Percentiles rank a stretch among this genome's conserved stretches.
Conservation (phyloP, 2,329 filamentous ascomycete genomes). For the Stachybotrys echinatus region DNA sequence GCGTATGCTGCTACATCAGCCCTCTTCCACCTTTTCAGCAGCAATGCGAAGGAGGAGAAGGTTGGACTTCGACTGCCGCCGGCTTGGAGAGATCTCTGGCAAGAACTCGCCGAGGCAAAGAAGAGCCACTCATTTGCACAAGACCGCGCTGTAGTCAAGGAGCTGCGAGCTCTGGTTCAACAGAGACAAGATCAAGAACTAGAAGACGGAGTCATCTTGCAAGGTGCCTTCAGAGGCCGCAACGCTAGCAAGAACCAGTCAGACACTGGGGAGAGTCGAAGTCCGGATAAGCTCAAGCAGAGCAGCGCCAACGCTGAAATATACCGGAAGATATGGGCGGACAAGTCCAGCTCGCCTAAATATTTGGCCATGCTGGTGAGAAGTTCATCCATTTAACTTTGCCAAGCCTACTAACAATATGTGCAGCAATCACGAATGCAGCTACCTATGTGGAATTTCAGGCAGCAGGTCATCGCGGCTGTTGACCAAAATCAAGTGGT, state of each 20-base stretch:
- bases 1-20: conserved; percentile 77
- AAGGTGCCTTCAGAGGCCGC: conserved; percentile 67
- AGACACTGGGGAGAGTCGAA: conserved; percentile 44
- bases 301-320: conserved; percentile 37
- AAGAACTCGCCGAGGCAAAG: conserved; percentile 66
- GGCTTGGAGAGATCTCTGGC: conserved; percentile 81
- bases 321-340: conserved; percentile 53
- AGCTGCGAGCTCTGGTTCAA: conserved; percentile 65
- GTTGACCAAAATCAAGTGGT: conserved; percentile 79
- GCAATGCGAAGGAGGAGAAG: conserved; percentile 81
- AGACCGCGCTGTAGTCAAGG: conserved; percentile 64
- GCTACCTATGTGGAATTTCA: conserved; percentile 86
- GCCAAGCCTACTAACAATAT: conserved; percentile 6
- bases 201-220: conserved; percentile 70
- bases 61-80: conserved; percentile 71
- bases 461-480: conserved; percentile 68
- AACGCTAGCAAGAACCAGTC: conserved; percentile 38
- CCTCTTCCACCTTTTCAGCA: conserved; percentile 74
- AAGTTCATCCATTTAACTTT: conserved; percentile 1
- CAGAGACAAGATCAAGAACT: conserved; percentile 63
- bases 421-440: conserved; percentile 59
- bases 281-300: conserved; percentile 37
- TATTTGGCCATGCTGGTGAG: conserved; percentile 75
- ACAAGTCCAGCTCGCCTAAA: conserved; percentile 49
- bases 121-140: conserved; percentile 64